These are phyloP conservation scores for Blastomyces silverae DNA, from an alignment of 2,329 filamentous ascomycete species.

Conservation along the genomic window DNA sequence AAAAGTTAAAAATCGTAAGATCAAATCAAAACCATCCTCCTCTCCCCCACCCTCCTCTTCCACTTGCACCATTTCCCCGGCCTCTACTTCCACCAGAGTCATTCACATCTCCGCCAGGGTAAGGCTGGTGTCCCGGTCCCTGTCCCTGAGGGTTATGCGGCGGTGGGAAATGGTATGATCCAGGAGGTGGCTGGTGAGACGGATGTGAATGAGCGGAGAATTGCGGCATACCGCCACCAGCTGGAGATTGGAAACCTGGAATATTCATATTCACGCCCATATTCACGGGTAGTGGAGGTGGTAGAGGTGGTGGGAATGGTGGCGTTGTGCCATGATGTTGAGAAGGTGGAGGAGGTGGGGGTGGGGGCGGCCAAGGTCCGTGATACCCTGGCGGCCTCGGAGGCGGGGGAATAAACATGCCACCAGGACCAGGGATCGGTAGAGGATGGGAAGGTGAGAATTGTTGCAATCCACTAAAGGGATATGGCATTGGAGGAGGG, in stretches of 20 bases:
- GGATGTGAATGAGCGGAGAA: slow-evolving; percentile 15
- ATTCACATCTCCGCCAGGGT: slow-evolving; percentile 14
- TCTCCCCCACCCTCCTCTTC: slow-evolving; percentile 18
- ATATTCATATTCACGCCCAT: slow-evolving; percentile 19
- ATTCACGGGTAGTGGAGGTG: slow-evolving; percentile 12
- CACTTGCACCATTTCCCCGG: slow-evolving; percentile 2
- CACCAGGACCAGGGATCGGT: slow-evolving; percentile 16
- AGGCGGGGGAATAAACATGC: slow-evolving; percentile 22
- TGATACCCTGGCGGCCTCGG: slow-evolving; percentile 33
- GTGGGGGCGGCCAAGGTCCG: slow-evolving; percentile 35
- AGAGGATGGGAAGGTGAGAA: slow-evolving; percentile 17
- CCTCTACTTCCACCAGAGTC: slow-evolving; percentile 10
- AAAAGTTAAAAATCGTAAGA: neutral
- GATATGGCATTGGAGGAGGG: slow-evolving; percentile 22
- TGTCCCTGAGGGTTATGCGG: slow-evolving; percentile 24
- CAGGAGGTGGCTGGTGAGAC: slow-evolving; percentile 29
- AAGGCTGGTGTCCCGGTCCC: neutral
- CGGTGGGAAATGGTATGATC: slow-evolving; percentile 32
- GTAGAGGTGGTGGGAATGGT: slow-evolving; percentile 8
- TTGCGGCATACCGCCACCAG: slow-evolving; percentile 1
- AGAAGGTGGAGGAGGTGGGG: slow-evolving; percentile 28
- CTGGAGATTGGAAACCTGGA: slow-evolving; percentile 17
- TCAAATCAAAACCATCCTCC: slow-evolving; percentile 19
- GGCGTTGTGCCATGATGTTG: slow-evolving; percentile 18
- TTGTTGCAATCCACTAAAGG: slow-evolving; percentile 15